Base-by-base conservation (phyloP, 768 basidiomycete species). In the Hebeloma cylindrosporum region DNA sequence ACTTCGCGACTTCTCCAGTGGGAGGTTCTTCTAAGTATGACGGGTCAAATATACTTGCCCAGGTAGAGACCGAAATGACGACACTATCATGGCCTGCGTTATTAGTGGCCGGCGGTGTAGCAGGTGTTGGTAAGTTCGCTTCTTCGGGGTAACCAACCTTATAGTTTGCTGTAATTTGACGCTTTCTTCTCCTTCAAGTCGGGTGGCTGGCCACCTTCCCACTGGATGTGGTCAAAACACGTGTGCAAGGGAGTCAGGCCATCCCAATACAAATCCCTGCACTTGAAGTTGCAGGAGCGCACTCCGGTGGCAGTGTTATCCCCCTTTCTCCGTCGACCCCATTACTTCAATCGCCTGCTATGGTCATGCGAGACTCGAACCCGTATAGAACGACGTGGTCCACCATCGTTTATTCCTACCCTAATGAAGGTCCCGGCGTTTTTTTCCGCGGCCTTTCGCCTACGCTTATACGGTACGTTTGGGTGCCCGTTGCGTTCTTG, bases 191-290 rank as follows among this genome's bases (percentile, higher is more conserved):
- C 14, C 35, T 45, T 39, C 50, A 28, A 75, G 75, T 75, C 7
- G 87, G 88, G 7, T 94, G 91, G 91, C 27, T 82, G 0, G 72
- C 70, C 2, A 94, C 92, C 1, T 96, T 95, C 61, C 90, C 91
- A 2, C 71, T 93, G 43, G 93, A 96, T 58, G 86, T 93, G 3
- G 75, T 94, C 49, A 95, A 96, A 68, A 94, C 93, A 10, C 80
- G 92, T 4, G 79, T 93, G 54, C 93, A 96, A 62, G 79, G 79
- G 21, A 71, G 61, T 27, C 58, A 65, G 26, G 53, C 57, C 3
- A 40, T 60, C 9, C 23, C 33, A 28, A 31, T 50, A 25, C 40
- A 50, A 8, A 43, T 34, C 3, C 18, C 29, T 7, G 23, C 41
- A 17, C 25, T 35, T 26, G 23, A 20, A 26, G 18, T 25, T 34